Conservation (phyloP, 2,329 filamentous ascomycete genomes). For the Apiospora marii region DNA sequence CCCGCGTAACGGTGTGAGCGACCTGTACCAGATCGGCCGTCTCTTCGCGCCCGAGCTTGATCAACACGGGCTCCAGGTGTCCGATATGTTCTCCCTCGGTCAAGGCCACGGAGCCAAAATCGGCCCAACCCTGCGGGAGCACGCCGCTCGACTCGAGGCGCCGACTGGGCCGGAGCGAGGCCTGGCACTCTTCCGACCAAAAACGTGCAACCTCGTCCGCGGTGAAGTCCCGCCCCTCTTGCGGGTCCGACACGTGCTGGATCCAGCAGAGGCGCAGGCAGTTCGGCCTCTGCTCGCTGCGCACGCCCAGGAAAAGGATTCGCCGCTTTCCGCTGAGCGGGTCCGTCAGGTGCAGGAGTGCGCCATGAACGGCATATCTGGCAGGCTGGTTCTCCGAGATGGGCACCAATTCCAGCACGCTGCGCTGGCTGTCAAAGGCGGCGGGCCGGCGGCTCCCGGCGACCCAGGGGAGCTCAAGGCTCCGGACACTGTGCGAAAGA, state of each 20-base stretch:
- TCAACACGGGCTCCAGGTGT: conserved; percentile 1
- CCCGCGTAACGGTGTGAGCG: neutral
- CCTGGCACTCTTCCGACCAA: neutral
- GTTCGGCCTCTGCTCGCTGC: neutral
- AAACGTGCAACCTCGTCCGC: neutral
- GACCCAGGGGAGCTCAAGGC: neutral
- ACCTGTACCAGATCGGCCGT: neutral
- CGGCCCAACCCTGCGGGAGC: neutral
- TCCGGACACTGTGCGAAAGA: neutral
- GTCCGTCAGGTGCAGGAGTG: neutral
- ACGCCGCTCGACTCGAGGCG: conserved; percentile 3
- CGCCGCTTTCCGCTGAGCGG: neutral
- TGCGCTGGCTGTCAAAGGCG: neutral
- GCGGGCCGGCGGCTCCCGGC: neutral
- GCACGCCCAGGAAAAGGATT: neutral
- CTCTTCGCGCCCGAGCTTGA: neutral
- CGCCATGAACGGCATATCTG: neutral
- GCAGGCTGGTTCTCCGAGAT: neutral
- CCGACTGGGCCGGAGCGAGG: neutral
- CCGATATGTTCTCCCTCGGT: neutral
- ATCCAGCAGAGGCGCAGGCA: neutral
- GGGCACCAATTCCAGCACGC: neutral
- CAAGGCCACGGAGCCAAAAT: neutral
- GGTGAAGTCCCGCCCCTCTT: neutral
- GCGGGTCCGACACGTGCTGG: neutral